Percentiles rank a stretch among this genome's conserved stretches.
Conservation (phyloP, 1,139 yeast species). For the Scheffersomyces insectosa region DNA sequence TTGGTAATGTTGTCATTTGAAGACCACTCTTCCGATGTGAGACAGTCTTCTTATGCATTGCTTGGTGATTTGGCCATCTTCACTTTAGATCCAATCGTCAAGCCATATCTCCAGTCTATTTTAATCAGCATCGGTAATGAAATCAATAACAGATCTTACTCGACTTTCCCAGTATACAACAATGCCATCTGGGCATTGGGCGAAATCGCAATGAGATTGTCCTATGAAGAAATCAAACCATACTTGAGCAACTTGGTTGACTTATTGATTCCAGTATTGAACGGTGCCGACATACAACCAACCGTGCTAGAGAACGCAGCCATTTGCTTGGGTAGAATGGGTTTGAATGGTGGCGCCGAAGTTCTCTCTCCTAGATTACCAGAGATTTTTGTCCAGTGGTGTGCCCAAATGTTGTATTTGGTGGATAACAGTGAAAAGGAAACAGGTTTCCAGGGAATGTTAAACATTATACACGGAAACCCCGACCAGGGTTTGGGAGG, state of each 20-base stretch:
- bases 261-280: slow-evolving; percentile 64
- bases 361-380: slow-evolving; percentile 55
- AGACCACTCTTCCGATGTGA: slow-evolving; percentile 78
- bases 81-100: slow-evolving; percentile 53
- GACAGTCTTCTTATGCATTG: slow-evolving; percentile 90
- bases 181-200: slow-evolving; percentile 96
- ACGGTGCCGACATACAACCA: slow-evolving; percentile 54
- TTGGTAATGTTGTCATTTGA: slow-evolving; percentile 70
- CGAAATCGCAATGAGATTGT: slow-evolving; percentile 68
- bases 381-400: slow-evolving; percentile 65
- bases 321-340: slow-evolving; percentile 91
- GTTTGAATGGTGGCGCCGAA: slow-evolving; percentile 60
- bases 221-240: slow-evolving; percentile 53
- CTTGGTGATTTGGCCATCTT: slow-evolving; percentile 82
- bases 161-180: slow-evolving; percentile 67
- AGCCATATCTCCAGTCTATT: slow-evolving; percentile 58
- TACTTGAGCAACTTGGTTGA: slow-evolving; percentile 61
- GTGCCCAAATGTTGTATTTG: slow-evolving; percentile 60
- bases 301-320: slow-evolving; percentile 86
- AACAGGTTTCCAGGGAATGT: slow-evolving; percentile 75
- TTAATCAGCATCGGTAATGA: slow-evolving; percentile 70
- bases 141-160: slow-evolving; percentile 50
- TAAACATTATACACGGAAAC: slow-evolving; percentile 60
- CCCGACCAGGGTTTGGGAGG: slow-evolving; percentile 65
- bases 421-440: slow-evolving; percentile 82